These are phyloP conservation scores for Ogataea chonburiensis DNA, from an alignment of 805 yeast genomes.

Conservation along the genomic window DNA sequence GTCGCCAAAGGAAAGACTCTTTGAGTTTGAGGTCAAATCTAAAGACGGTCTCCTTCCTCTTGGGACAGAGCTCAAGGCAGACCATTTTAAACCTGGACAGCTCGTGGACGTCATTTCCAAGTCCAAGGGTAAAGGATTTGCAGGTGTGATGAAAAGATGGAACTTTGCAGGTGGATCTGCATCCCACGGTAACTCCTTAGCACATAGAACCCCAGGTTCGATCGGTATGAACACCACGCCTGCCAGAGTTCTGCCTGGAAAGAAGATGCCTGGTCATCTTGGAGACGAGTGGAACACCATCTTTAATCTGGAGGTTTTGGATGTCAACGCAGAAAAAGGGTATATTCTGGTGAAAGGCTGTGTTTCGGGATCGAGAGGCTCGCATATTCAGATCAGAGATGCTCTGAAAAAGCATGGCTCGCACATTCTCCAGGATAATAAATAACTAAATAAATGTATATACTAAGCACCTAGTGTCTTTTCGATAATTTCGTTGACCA, in stretches of 20 bases:
- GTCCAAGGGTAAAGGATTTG: constrained; percentile 93
- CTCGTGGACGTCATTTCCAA: constrained; percentile 75
- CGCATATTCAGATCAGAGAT: constrained; percentile 74
- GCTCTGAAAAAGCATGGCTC: constrained; percentile 52
- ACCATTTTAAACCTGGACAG: constrained; percentile 81
- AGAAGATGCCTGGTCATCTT: constrained; percentile 98
- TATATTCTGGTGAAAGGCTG: constrained; percentile 83
- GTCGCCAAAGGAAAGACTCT: constrained; percentile 73
- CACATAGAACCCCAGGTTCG: constrained; percentile 96
- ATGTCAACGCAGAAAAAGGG: constrained; percentile 78
- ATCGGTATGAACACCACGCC: constrained; percentile 95
- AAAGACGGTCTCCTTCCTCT: constrained; percentile 64
- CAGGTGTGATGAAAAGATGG: constrained; percentile 97
- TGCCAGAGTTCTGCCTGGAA: constrained; percentile 94
- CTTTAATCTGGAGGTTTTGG: constrained; percentile 72
- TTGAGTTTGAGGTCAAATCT: constrained; percentile 77
- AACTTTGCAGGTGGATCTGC: constrained; percentile 88
- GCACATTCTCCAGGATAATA: constrained; percentile 20
- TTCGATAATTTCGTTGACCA: constrained; percentile 41
- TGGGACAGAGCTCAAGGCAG: constrained; percentile 79
- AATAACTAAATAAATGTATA: constrained; percentile 3
- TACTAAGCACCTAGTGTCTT: constrained; percentile 6
- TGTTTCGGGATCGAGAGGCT: constrained; percentile 85
- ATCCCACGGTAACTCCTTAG: constrained; percentile 90
- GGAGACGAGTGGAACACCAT: constrained; percentile 75